Conservation (phyloP, 2,329 filamentous ascomycete species). For the Aspergillus jensenii region DNA sequence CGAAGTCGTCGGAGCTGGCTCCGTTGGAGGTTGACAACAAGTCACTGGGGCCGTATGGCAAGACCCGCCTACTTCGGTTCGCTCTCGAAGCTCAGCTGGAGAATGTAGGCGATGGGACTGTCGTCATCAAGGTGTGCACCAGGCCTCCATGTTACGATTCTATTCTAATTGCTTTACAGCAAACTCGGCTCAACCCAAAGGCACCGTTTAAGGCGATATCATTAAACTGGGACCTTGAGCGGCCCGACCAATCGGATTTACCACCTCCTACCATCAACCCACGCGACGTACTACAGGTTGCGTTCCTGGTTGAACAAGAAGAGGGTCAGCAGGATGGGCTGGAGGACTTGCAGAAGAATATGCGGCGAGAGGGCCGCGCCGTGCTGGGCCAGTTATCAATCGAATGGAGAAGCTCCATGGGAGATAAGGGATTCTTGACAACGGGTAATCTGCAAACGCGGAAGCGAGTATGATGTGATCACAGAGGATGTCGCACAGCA, state of each 20-base stretch:
- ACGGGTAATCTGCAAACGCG: constrained; percentile 72
- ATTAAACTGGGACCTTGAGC: constrained; percentile 55
- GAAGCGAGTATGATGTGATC: constrained; percentile 32
- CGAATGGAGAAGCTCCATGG: constrained; percentile 87
- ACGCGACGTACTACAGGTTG: constrained; percentile 65
- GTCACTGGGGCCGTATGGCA: constrained; percentile 45
- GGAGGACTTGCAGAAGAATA: constrained; percentile 53
- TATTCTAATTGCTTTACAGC: constrained; percentile 28
- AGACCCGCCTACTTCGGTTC: constrained; percentile 54
- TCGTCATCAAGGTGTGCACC: constrained; percentile 67
- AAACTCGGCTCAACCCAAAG: constrained; percentile 51
- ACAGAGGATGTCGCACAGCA: background rate
- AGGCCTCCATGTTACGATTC: constrained; percentile 15
- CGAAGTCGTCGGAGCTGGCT: constrained; percentile 72
- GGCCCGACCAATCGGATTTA: constrained; percentile 28
- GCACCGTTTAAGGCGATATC: constrained; percentile 54
- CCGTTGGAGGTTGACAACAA: constrained; percentile 47
- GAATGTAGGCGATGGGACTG: constrained; percentile 82
- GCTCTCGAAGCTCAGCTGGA: constrained; percentile 92
- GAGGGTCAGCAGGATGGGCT: constrained; percentile 45
- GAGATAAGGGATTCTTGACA: constrained; percentile 80
- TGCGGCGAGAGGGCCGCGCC: constrained; percentile 53
- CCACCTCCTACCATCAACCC: constrained; percentile 54
- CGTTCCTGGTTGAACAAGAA: constrained; percentile 61
- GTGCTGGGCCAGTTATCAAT: constrained; percentile 80